phyloP scores from a whole-genome alignment of 495 filamentous ascomycete genomes.

The Pseudoneurospora amorphoporcata region DNA sequence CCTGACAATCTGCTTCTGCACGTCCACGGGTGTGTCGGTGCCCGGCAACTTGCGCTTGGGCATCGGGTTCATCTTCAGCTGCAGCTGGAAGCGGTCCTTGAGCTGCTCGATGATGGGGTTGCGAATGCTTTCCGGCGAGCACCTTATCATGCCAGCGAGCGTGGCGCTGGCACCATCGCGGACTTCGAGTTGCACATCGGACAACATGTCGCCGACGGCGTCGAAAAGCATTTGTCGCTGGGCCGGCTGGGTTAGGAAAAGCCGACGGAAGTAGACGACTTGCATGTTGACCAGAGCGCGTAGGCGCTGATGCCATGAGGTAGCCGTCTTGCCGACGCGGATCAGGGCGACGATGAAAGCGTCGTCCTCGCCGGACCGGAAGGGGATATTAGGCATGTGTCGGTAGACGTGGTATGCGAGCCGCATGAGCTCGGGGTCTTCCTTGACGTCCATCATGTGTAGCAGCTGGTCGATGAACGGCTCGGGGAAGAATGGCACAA shows the following conservation, averaged over 20 bases:
- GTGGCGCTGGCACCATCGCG: slow-evolving; percentile 86
- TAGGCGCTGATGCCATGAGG: slow-evolving; percentile 94
- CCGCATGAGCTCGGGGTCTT: slow-evolving; percentile 91
- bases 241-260: slow-evolving; percentile 76
- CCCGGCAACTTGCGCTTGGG: slow-evolving; percentile 59
- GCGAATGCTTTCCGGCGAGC: slow-evolving; percentile 76
- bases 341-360: slow-evolving; percentile 79
- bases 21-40: slow-evolving; percentile 71
- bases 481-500: slow-evolving; percentile 83
- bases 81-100: slow-evolving; percentile 67
- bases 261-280: slow-evolving; percentile 93
- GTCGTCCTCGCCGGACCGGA: slow-evolving; percentile 73
- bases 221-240: slow-evolving; percentile 77
- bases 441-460: slow-evolving; percentile 99
- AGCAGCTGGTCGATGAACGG: slow-evolving; percentile 83
- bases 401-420: slow-evolving; percentile 96
- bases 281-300: slow-evolving; percentile 99
- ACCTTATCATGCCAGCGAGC: slow-evolving; percentile 94
- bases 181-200: slow-evolving; percentile 87
- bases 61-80: slow-evolving; percentile 69
- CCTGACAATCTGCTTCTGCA: slow-evolving; percentile 64
- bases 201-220: slow-evolving; percentile 87
- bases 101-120: slow-evolving; percentile 63
- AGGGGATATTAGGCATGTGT: slow-evolving; percentile 92
- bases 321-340: slow-evolving; percentile 72